A percentile compares a stretch with the other conserved stretches of the same genome.
These are phyloP conservation scores for Termitomyces sp. DNA, from an alignment of 768 basidiomycete genomes.

Conservation along the genomic window DNA sequence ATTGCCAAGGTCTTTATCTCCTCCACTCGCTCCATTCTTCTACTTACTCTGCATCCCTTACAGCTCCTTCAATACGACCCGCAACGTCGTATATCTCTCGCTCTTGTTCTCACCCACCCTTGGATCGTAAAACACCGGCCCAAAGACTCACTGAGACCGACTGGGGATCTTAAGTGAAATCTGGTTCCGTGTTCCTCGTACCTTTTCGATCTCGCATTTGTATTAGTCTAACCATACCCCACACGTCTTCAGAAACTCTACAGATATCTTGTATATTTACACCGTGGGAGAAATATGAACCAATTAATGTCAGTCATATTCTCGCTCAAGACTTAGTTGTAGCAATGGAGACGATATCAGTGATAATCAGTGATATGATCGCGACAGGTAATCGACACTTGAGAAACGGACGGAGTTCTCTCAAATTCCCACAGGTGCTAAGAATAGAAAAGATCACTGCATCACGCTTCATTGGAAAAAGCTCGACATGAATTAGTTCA, in stretches of 20 bases:
- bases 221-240: not conserved
- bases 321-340: too few species aligned
- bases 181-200: not conserved
- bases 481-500: too few species aligned
- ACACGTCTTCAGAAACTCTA: not conserved
- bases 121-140: constrained; percentile 77
- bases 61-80: constrained; percentile 86
- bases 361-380: too few species aligned
- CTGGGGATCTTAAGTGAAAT: constrained; percentile 3
- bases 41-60: constrained; percentile 21
- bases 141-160: constrained; percentile 29
- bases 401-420: not conserved
- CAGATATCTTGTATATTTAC: not conserved
- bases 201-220: not conserved
- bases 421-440: not conserved
- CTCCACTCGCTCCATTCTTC: not conserved
- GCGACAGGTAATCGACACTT: not conserved
- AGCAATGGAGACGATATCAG: not conserved
- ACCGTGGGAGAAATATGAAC: not conserved
- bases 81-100: constrained; percentile 65
- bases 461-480: too few species aligned
- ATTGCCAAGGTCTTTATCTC: constrained; percentile 44
- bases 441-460: too few species aligned
- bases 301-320: not conserved
- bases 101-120: constrained; percentile 73